A percentile compares a stretch with the other conserved stretches of the same genome.
phyloP scores from a whole-genome alignment of 352 stramenopile species.

The Pseudoperonospora humuli region DNA sequence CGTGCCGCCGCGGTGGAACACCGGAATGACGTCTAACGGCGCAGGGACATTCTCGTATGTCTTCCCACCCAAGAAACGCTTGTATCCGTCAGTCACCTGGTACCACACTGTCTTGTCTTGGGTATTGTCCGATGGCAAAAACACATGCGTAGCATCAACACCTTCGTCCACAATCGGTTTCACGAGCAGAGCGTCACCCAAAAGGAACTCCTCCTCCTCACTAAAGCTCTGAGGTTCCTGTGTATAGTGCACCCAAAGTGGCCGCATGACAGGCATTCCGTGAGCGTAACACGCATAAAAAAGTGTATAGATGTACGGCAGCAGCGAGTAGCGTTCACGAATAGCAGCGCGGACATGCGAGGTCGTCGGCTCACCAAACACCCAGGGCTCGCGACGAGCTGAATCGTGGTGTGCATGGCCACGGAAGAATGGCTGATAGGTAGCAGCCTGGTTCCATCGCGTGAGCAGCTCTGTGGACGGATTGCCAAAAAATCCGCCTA shows the following conservation, averaged over 20 bases:
- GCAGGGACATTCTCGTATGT: slow-evolving; percentile 62
- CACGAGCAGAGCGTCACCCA: slow-evolving; percentile 93
- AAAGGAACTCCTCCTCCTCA: slow-evolving; percentile 93
- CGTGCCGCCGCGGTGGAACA: slow-evolving; percentile 95
- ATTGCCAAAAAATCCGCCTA: slow-evolving; percentile 98
- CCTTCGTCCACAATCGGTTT: slow-evolving; percentile 91
- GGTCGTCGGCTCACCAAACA: slow-evolving; percentile 94
- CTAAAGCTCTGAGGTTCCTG: slow-evolving; percentile 72
- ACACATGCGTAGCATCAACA: slow-evolving; percentile 76
- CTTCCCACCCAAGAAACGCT: slow-evolving; percentile 43
- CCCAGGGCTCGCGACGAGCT: slow-evolving; percentile 96
- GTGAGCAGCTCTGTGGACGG: slow-evolving; percentile 94
- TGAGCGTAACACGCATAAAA: slow-evolving; percentile 53
- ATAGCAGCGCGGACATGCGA: slow-evolving; percentile 84
- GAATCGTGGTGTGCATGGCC: slow-evolving; percentile 98
- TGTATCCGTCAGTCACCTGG: slow-evolving; percentile 72
- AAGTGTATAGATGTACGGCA: slow-evolving; percentile 94
- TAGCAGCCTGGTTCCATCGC: slow-evolving; percentile 93
- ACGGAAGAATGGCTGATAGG: slow-evolving; percentile 98
- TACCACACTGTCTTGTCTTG: slow-evolving; percentile 83
- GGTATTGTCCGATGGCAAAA: slow-evolving; percentile 62
- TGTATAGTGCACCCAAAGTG: slow-evolving; percentile 96
- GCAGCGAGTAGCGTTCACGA: slow-evolving; percentile 91
- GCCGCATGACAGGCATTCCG: slow-evolving; percentile 87
- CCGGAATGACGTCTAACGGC: slow-evolving; percentile 92